A percentile compares a stretch with the other conserved stretches of the same genome.
Conservation (phyloP, 2,329 filamentous ascomycete genomes). For the Coniochaeta hoffmannii region DNA sequence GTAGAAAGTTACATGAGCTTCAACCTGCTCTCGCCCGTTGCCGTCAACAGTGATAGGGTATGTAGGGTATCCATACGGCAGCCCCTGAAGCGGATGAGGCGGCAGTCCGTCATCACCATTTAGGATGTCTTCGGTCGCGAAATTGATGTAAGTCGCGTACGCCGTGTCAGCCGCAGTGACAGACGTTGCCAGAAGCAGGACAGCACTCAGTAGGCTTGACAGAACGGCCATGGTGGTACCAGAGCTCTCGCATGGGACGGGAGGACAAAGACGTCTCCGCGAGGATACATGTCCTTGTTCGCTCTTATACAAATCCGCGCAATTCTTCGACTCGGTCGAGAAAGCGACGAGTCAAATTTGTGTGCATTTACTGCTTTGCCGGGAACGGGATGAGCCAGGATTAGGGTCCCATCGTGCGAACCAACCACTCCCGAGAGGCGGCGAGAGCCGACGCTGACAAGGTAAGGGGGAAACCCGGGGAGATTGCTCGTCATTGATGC, state of each 20-base stretch:
- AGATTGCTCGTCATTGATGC: too few relatives aligned
- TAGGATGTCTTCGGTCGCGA: background rate
- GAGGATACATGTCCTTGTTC: background rate
- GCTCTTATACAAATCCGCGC: background rate
- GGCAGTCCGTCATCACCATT: constrained; percentile 2
- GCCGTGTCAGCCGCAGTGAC: background rate
- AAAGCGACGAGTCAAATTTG: background rate
- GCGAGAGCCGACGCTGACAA: background rate
- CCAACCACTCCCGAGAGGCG: background rate
- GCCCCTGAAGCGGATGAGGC: constrained; percentile 1
- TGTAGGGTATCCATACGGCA: background rate
- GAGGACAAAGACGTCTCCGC: background rate
- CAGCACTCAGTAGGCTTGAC: background rate
- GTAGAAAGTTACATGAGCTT: constrained; percentile 2
- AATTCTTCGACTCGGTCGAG: background rate
- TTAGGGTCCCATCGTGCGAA: background rate
- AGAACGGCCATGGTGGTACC: background rate
- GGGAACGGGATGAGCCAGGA: background rate
- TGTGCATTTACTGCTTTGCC: background rate
- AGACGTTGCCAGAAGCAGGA: background rate
- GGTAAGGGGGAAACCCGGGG: background rate
- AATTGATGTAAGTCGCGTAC: constrained; percentile 2
- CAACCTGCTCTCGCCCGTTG: background rate
- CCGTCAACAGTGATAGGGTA: constrained; percentile 2
- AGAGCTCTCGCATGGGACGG: background rate